These are phyloP conservation scores for Camelina neglecta DNA, from an alignment of 345 rosid species.

Conservation along the genomic window DNA sequence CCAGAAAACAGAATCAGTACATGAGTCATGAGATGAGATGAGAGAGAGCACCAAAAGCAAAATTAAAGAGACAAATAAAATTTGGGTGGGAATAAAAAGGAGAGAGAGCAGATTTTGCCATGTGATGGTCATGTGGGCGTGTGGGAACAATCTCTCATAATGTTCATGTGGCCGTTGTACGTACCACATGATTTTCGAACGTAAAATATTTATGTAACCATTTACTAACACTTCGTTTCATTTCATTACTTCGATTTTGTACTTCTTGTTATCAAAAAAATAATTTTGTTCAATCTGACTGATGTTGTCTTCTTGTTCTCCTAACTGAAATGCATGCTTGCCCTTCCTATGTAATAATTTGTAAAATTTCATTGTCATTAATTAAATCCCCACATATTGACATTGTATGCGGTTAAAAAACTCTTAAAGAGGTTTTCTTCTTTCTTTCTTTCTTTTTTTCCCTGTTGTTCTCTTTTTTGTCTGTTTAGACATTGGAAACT, in stretches of 20 bases:
- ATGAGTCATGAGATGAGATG: not conserved
- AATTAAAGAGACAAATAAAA: not conserved
- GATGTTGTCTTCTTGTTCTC: not conserved
- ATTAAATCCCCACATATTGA: no score
- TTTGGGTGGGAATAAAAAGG: not conserved
- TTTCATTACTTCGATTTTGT: no score
- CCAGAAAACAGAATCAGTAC: constrained; percentile 32
- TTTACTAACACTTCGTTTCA: no score
- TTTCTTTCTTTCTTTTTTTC: no score
- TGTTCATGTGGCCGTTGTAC: constrained; percentile 38
- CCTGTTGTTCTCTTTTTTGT: not conserved
- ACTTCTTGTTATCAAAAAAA: no score
- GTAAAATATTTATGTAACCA: not conserved
- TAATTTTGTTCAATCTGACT: not conserved
- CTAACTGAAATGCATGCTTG: not conserved
- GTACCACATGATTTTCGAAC: constrained; percentile 20
- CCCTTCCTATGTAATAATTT: no score
- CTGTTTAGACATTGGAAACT: not conserved
- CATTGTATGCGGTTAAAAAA: no score
- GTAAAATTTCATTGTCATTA: no score
- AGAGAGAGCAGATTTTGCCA: constrained; percentile 28
- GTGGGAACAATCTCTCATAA: not conserved
- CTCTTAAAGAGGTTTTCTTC: no score
- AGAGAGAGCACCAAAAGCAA: constrained; percentile 16
- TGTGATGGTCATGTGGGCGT: constrained; percentile 10